Conservation (phyloP, 2,329 filamentous ascomycete species). For the Trichoderma cornu-damae region DNA sequence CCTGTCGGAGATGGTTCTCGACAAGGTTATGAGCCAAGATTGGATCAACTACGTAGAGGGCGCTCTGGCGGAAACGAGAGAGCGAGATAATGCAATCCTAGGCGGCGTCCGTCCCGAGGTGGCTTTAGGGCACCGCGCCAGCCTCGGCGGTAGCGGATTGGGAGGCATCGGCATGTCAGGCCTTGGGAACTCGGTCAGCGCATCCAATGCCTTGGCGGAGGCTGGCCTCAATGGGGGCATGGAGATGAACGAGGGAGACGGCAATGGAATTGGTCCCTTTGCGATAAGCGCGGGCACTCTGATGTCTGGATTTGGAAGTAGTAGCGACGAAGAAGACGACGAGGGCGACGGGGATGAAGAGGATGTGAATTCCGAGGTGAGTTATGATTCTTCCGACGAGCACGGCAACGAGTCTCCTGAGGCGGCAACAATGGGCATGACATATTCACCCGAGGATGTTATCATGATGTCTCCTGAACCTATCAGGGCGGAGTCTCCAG, state of each 20-base stretch:
- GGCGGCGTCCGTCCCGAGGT: conserved; percentile 91
- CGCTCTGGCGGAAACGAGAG: conserved; percentile 84
- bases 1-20: conserved; percentile 75
- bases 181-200: conserved; percentile 36
- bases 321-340: conserved; percentile 93
- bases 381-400: conserved; percentile 38
- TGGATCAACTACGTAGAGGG: conserved; percentile 97
- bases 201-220: conserved; percentile 69
- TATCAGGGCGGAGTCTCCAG: conserved; percentile 24
- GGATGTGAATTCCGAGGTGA: conserved; percentile 64
- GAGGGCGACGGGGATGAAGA: conserved; percentile 83
- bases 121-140: conserved; percentile 71
- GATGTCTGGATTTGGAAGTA: conserved; percentile 88
- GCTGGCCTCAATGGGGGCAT: conserved; percentile 74
- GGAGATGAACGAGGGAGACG: conserved; percentile 60
- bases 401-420: conserved; percentile 27
- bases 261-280: conserved; percentile 65
- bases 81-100: conserved; percentile 96
- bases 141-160: conserved; percentile 45
- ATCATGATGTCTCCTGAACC: conserved; percentile 32
- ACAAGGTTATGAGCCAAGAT: conserved; percentile 80
- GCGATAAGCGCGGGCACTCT: conserved; percentile 68
- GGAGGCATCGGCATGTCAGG: conserved; percentile 47
- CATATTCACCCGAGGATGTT: conserved; percentile 29
- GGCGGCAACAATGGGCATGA: conserved; percentile 26